Evolutionary conservation across 2,329 filamentous ascomycete genomes (phyloP).

Genomic region (Chlorencoelia australis): DNA sequence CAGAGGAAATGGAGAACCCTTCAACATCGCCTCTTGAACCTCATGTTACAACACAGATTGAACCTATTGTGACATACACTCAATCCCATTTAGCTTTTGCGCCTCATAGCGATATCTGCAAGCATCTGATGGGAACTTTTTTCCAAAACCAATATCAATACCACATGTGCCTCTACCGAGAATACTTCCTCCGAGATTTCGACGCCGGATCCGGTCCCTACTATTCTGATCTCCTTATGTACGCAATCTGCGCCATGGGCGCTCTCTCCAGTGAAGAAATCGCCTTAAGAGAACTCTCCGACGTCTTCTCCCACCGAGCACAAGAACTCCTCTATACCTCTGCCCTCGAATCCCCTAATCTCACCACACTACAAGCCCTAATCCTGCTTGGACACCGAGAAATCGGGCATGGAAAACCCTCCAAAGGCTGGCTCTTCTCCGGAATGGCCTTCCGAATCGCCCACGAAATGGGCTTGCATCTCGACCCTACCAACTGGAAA

Average conservation of each 20-base stretch:
- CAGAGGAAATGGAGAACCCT: conserved; percentile 10
- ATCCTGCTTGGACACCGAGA: conserved; percentile 37
- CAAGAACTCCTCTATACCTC: conserved; percentile 34
- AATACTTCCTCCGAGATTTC: conserved; percentile 41
- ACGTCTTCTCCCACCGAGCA: conserved; percentile 36
- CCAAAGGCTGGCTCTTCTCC: conserved; percentile 42
- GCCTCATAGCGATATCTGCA: conserved; percentile 36
- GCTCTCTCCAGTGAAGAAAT: conserved; percentile 35
- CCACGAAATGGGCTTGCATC: conserved; percentile 42
- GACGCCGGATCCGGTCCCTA: conserved; percentile 36
- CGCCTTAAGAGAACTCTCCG: conserved; percentile 29
- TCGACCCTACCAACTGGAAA: conserved; percentile 41
- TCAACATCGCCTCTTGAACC: neutral
- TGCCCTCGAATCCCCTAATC: conserved; percentile 36
- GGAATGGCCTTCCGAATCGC: conserved; percentile 42
- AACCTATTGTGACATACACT: neutral
- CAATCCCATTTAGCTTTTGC: conserved; percentile 25
- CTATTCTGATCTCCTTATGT: conserved; percentile 40
- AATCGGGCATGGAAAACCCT: conserved; percentile 37
- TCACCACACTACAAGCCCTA: conserved; percentile 37
- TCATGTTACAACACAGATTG: neutral
- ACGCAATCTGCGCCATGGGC: conserved; percentile 38
- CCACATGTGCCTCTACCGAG: conserved; percentile 40
- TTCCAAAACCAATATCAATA: conserved; percentile 40
- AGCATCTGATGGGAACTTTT: conserved; percentile 37